Percentiles rank a stretch among this genome's conserved stretches.
Conservation (phyloP, 805 yeast species). For the Scheffersomyces ergatensis region DNA sequence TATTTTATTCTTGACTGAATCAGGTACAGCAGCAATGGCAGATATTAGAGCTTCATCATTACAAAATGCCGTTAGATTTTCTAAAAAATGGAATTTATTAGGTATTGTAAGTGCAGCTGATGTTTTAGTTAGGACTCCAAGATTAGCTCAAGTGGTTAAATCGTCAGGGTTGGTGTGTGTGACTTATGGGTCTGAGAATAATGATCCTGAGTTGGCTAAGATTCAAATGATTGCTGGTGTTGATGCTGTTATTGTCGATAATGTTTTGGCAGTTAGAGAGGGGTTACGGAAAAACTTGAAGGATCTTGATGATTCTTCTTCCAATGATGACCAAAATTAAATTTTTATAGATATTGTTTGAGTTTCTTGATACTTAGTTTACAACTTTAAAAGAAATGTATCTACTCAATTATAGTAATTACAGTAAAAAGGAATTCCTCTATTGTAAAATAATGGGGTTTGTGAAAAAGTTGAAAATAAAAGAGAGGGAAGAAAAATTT, state of each 20-base stretch:
- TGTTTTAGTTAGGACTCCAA: slow-evolving; percentile 84
- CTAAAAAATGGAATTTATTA: slow-evolving; percentile 84
- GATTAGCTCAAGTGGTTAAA: slow-evolving; percentile 88
- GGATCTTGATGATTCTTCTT: slow-evolving; percentile 16
- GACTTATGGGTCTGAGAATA: slow-evolving; percentile 83
- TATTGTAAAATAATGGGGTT: too few species aligned
- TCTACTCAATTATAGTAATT: too few species aligned
- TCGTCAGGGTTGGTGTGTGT: slow-evolving; percentile 89
- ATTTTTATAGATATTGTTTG: too few species aligned
- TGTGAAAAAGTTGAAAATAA: too few species aligned
- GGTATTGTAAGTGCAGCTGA: slow-evolving; percentile 90
- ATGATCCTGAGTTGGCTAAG: slow-evolving; percentile 78
- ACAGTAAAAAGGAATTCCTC: too few species aligned
- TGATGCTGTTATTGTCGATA: slow-evolving; percentile 97
- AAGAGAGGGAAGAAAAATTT: too few species aligned
- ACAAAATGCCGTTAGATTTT: slow-evolving; percentile 88
- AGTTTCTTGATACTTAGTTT: too few species aligned
- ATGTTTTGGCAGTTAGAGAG: slow-evolving; percentile 88
- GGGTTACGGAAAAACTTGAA: slow-evolving; percentile 51
- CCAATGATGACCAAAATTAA: slow-evolving; percentile 1
- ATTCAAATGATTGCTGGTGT: slow-evolving; percentile 92
- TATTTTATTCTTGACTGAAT: slow-evolving; percentile 82
- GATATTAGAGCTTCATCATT: slow-evolving; percentile 84
- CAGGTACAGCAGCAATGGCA: slow-evolving; percentile 83
- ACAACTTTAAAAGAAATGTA: too few species aligned